phyloP scores from a whole-genome alignment of 2,329 filamentous ascomycete genomes.

The Aspergillus sp. region DNA sequence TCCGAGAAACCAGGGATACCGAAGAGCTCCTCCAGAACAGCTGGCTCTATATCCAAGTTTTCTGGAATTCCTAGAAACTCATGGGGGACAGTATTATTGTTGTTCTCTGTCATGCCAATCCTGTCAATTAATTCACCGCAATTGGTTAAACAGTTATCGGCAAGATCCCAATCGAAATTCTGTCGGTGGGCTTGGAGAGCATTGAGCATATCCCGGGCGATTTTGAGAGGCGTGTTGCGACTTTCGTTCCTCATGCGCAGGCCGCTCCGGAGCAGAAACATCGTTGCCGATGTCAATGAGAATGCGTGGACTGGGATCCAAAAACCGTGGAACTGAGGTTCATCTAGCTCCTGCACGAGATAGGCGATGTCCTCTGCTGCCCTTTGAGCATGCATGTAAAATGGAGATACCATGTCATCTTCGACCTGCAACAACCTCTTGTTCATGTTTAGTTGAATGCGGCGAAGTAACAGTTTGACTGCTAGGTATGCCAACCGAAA shows the following conservation, averaged over 20 bases:
- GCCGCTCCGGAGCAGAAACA: constrained; percentile 52
- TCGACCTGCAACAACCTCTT: constrained; percentile 16
- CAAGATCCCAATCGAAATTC: constrained; percentile 50
- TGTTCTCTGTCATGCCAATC: constrained; percentile 10
- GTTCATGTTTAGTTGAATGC: constrained; percentile 49
- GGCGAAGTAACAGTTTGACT: constrained; percentile 47
- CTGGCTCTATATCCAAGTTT: background rate
- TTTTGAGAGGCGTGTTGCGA: constrained; percentile 38
- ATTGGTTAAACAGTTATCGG: constrained; percentile 51
- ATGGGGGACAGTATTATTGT: background rate
- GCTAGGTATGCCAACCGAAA: constrained; percentile 54
- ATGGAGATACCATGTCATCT: constrained; percentile 21
- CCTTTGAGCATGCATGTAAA: constrained; percentile 44
- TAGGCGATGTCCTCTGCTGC: constrained; percentile 53
- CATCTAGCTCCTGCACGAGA: constrained; percentile 48
- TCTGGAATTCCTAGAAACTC: background rate
- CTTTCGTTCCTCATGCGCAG: constrained; percentile 42
- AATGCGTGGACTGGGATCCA: constrained; percentile 53
- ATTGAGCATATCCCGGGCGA: constrained; percentile 45
- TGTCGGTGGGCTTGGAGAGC: constrained; percentile 43
- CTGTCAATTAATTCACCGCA: constrained; percentile 51
- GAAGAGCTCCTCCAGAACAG: background rate
- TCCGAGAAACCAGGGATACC: background rate
- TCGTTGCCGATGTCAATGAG: constrained; percentile 51
- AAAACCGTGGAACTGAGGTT: constrained; percentile 48